Evolutionary conservation across 495 filamentous ascomycete genomes (phyloP), one percentile per base, ranked within the genome.

Genomic region (Penicillium atrosanguineum): DNA sequence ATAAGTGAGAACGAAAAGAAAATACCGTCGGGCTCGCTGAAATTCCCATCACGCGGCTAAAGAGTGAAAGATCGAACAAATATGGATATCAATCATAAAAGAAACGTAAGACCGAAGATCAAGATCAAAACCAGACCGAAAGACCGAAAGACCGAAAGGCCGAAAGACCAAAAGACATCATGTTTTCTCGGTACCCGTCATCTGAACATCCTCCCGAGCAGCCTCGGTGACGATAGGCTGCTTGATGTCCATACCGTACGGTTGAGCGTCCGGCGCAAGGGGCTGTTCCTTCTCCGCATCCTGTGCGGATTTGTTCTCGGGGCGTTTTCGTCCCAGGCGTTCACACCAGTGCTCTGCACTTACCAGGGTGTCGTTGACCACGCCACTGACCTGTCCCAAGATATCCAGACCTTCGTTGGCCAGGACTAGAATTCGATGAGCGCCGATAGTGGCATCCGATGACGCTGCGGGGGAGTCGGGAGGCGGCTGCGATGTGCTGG

Each of bases 321-420:
- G 65, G 16, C 68, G 68, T 65, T 81, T 79, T 57, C 78, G 80
- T 16, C 88, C 88, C 29, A 95, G 71, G 16, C 84, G 77, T 37
- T 87, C 84, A 55, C 89, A 87, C 93, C 93, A 96, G 62, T 84
- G 82, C 67, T 96, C 91, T 5, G 93, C 93, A 62, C 85, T 89
- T 34, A 84, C 78, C 26, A 96, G 83, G 4, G 92, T 95, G n/a
- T 86, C 83, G 59, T 90, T 86, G 21, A 96, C 82, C 0, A 93
- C 85, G 0, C 82, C 83, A 21, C 82, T 88, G 39, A 97, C 90
- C 64, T 95, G 88, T 0, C 80, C 76, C 79, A 96, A 88, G 82
- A 95, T 93, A 57, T 95, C 88, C 20, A 97, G 77, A 3, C 90
- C 89, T 66, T 96, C 91, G 53, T 87, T 87, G 2, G 90, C 91